Conservation (phyloP, 768 basidiomycete genomes). For the Leccinum variicolor region DNA sequence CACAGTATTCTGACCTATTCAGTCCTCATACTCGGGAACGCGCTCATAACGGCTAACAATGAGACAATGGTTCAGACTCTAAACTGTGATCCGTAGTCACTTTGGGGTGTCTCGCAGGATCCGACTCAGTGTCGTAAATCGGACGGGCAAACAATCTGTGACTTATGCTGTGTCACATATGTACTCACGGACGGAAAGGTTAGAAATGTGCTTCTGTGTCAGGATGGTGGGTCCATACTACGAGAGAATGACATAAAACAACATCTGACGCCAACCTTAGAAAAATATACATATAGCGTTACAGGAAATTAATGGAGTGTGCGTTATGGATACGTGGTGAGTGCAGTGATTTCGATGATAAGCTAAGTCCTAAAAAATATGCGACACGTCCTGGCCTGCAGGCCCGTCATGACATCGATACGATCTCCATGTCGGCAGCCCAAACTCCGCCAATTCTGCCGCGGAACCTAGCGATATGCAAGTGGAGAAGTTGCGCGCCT, state of each 20-base stretch:
- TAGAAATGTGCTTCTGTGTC: neutral
- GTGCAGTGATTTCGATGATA: neutral
- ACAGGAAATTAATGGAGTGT: neutral
- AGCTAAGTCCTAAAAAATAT: neutral
- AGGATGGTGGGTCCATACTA: neutral
- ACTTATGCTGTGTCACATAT: too few species aligned
- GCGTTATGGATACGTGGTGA: neutral
- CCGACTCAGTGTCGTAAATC: too few species aligned
- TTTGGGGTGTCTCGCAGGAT: too few species aligned
- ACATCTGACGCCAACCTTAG: neutral
- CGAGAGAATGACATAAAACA: neutral
- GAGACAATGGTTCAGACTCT: neutral
- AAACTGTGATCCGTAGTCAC: too few species aligned
- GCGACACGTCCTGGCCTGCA: neutral
- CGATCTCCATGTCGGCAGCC: conserved; percentile 11
- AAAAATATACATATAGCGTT: neutral
- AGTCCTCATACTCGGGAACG: neutral
- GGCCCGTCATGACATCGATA: neutral
- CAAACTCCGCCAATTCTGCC: neutral
- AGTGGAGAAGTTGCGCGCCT: conserved; percentile 8
- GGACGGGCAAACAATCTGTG: neutral
- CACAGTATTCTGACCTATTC: neutral
- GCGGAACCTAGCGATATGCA: conserved; percentile 7
- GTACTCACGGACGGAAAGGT: neutral
- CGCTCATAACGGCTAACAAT: neutral